phyloP scores from a whole-genome alignment of 1,284 basidiomycete genomes.

The Cutaneotrichosporon mucoides region DNA sequence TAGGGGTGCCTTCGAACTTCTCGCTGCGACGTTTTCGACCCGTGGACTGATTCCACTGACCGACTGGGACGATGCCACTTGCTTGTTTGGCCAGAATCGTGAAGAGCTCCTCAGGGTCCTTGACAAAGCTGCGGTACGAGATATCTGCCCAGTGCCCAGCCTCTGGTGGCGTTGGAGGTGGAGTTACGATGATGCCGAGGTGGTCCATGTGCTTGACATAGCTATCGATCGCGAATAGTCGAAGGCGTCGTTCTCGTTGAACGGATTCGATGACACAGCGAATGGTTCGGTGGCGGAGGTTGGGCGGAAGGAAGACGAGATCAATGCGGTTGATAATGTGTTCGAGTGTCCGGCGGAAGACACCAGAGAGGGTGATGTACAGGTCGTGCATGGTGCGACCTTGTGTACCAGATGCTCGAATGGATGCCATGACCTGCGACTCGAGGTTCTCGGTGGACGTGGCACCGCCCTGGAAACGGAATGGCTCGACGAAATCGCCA shows the following conservation, averaged over 20 bases:
- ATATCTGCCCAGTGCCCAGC: constrained; percentile 29
- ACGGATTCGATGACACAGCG: constrained; percentile 32
- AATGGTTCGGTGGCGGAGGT: constrained; percentile 27
- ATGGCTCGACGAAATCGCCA: constrained; percentile 13
- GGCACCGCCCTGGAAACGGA: constrained; percentile 11
- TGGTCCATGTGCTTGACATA: constrained; percentile 27
- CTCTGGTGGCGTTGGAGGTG: constrained; percentile 10
- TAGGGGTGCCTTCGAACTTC: no score
- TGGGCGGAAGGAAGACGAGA: constrained; percentile 23
- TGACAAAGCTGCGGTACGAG: constrained; percentile 13
- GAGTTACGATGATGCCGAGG: constrained; percentile 20
- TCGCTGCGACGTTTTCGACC: no score
- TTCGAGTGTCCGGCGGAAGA: constrained; percentile 37
- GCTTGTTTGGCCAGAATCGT: constrained; percentile 1
- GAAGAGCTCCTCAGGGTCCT: constrained; percentile 7
- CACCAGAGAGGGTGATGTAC: constrained; percentile 12
- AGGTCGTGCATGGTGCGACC: constrained; percentile 30
- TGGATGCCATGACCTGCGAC: constrained; percentile 23
- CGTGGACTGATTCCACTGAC: not conserved
- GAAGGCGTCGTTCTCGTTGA: constrained; percentile 34
- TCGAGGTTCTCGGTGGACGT: constrained; percentile 24
- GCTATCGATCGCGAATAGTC: constrained; percentile 24
- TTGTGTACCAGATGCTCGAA: constrained; percentile 17
- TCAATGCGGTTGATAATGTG: constrained; percentile 32
- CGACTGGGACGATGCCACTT: constrained; percentile 3